Evolutionary conservation across 371 early-diverging fungal genomes (phyloP), one percentile per base, ranked within the genome.

Genomic region (Mucor velutinosus): DNA sequence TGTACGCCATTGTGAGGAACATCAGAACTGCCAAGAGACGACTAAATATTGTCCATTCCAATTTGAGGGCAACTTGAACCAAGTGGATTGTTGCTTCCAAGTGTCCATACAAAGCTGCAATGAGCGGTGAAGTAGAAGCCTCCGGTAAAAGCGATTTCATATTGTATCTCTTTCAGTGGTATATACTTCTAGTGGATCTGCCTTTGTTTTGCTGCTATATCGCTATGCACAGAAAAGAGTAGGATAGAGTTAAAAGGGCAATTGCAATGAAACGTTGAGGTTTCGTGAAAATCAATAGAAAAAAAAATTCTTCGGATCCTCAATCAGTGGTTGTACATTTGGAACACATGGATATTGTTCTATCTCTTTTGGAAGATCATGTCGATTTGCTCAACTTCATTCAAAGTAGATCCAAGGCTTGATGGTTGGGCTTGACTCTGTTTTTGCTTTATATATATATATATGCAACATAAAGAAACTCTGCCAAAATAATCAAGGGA

Each of bases 1-100:
- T 71, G 15, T 75, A 76, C 7, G 69, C 39, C 17, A 72, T n/a
- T 0, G 84, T 84, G 3, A 70, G 55, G 4, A 81, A 33, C 11
- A 72, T 63, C 23, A 81, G 72, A 45, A 71, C 77, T 11, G 72
- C 74, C 43, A 75, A 58, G 29, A 79, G 74, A 2, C 81, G 76
- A 43, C 75, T 77, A 45, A 84, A 78, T 49, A 84, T 76, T 37
- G 84, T 81, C 80, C 80, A 84, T 75, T 84, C 84, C 21, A 81
- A 29, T 57, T 68, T 69, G 6, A 84, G 39, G 10, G 76, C 78
- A 5, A 80, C 80, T 32, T 75, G 77, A 27, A 76, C 60, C 7
- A 83, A 41, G 21, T 78, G 75, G 23, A 71, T 62, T 1, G 76
- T 72, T 30, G 82, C 82, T 69, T 83, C 64, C 15, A 79, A 29